Evolutionary conservation across 805 yeast species (phyloP).

Genomic region (Kuraishia capsulata): DNA sequence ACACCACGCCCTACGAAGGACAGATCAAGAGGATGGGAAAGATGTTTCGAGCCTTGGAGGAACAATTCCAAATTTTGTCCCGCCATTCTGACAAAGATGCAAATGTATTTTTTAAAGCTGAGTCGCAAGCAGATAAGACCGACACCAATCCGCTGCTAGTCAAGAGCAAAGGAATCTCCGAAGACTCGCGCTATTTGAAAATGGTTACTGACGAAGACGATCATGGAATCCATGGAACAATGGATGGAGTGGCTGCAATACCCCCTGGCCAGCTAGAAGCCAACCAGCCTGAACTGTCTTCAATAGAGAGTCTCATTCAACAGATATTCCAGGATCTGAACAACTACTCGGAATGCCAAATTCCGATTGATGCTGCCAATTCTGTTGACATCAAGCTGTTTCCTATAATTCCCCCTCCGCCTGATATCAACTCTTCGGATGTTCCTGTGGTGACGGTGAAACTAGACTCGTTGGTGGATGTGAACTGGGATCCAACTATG

Average conservation of each 20-base stretch:
- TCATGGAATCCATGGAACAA: not conserved
- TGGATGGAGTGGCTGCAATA: no score
- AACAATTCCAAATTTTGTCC: conserved; percentile 73
- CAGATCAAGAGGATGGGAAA: conserved; percentile 77
- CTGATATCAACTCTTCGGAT: conserved; percentile 66
- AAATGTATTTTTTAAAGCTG: conserved; percentile 1
- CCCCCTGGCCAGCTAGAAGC: conserved; percentile 15
- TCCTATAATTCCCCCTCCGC: conserved; percentile 79
- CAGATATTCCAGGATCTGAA: conserved; percentile 93
- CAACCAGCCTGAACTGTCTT: conserved; percentile 21
- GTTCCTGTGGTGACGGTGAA: conserved; percentile 90
- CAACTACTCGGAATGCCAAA: conserved; percentile 91
- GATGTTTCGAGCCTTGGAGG: conserved; percentile 86
- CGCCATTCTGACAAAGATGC: conserved; percentile 29
- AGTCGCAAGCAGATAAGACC: not conserved
- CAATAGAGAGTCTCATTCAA: conserved; percentile 70
- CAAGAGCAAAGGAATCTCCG: no score
- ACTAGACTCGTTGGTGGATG: conserved; percentile 64
- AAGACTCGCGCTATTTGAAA: conserved; percentile 18
- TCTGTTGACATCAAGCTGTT: conserved; percentile 90
- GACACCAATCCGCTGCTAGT: not conserved
- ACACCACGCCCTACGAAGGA: conserved; percentile 78
- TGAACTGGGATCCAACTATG: conserved; percentile 97
- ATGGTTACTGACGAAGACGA: conserved; percentile 20
- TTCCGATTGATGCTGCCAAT: conserved; percentile 84